Percentiles rank a stretch among this genome's conserved stretches.
Evolutionary conservation across 2,329 filamentous ascomycete genomes (phyloP).

Genomic region (Beauveria sp.): DNA sequence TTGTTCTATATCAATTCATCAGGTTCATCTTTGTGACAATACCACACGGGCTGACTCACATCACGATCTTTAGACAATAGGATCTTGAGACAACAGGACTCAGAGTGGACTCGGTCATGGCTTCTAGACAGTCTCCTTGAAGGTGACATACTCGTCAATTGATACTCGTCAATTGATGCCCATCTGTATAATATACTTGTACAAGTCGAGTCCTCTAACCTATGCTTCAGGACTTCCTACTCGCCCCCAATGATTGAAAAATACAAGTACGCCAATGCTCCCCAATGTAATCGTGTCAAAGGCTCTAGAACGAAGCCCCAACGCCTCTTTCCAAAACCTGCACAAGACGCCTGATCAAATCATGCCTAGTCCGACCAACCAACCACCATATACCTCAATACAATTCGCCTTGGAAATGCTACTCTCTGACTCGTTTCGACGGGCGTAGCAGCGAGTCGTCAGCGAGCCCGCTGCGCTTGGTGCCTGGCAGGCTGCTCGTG

Average conservation of each 20-base stretch:
- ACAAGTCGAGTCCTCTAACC: neutral
- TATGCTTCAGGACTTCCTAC: neutral
- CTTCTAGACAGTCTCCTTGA: too few relatives aligned
- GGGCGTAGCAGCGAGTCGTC: slow-evolving; percentile 67
- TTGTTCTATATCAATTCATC: neutral
- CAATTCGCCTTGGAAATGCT: too few relatives aligned
- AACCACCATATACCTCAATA: neutral
- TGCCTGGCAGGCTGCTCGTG: slow-evolving; percentile 81
- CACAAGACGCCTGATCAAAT: neutral
- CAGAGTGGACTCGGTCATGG: too few relatives aligned
- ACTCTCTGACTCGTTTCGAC: slow-evolving; percentile 55
- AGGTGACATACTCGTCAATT: too few relatives aligned
- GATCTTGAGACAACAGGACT: too few relatives aligned
- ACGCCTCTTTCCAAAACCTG: neutral
- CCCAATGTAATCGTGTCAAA: neutral
- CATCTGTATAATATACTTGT: too few relatives aligned
- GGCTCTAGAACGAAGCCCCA: neutral
- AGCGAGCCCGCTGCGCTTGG: slow-evolving; percentile 77
- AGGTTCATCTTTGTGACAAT: neutral
- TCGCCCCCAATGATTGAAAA: neutral
- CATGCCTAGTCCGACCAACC: neutral
- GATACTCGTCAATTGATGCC: too few relatives aligned
- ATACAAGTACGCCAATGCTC: neutral
- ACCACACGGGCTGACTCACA: too few relatives aligned
- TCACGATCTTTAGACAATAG: too few relatives aligned